Base-by-base conservation (phyloP, 1,284 basidiomycete genomes). In the Sporisorium sorghi region DNA sequence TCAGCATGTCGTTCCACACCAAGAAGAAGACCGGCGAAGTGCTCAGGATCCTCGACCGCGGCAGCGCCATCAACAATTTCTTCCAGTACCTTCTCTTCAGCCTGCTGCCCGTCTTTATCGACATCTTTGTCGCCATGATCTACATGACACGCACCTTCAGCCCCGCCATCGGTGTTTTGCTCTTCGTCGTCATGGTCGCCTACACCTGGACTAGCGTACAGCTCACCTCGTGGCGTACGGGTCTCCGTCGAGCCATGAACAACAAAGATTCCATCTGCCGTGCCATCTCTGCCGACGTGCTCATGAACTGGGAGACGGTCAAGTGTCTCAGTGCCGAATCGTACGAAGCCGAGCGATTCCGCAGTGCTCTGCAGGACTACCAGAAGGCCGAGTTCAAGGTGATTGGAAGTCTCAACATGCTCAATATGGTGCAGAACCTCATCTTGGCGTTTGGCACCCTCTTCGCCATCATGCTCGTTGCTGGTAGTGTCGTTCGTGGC, bases 1-100 rank as follows among this genome's bases (percentile, higher is more conserved):
- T 96, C 23, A 92, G 91, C 10, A 90, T 94, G 76, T 89, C 90
- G n/a, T 95, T 92, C 88, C 91, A 94, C 85, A 90, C 89, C 12
- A 89, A 88, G 69, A 88, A 89, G 66, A 89, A 90, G 85, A 90
- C 89, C 4, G 90, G 89, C 32, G 90, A 90, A 78, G 86, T 90
- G 15, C 85, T 90, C 15, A 86, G 89, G n/a, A 90, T 90, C 66
- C 85, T 91, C n/a, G 89, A 90, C 69, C 87, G 89, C 53, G 89
- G 89, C 14, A 86, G 88, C 4, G 88, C 88, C 2, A 88, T 90
- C 80, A 83, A 84, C 64, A 85, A 76, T 55, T 83, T 83, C 58
- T 84, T 81, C 64, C 76, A 82, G 58, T 79, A 82, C 75, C 77
- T 94, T 35, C 84, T 93, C 28, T 94, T 94, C 88, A 91, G 89